Base-by-base conservation (phyloP, 1,139 yeast species). In the Debaryomyces fabryi region DNA sequence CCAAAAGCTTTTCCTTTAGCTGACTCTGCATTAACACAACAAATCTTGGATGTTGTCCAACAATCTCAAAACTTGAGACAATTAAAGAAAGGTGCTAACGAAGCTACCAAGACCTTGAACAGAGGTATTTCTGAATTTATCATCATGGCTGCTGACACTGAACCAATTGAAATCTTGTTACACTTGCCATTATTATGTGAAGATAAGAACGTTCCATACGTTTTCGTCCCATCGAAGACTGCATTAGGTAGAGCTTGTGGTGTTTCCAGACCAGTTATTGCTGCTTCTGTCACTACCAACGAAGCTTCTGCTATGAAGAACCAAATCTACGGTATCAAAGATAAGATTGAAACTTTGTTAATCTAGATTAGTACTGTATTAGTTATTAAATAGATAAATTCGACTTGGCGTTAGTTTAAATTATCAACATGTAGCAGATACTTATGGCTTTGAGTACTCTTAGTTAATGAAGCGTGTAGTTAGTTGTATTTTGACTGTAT, bases 161-260 rank as follows among this genome's bases (percentile, higher is more conserved):
- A 93, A 76, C 99, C 99, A 64, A 92, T 95, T 68, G 99, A 95
- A 80, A 93, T 95, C 73, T 86, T 95, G 71, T 85, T 95, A 73
- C 99, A 95, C 74, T 83, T 95, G 74, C 99, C 99, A 47, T 84
- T 95, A 65, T 82, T 95, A 66, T 93, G 99, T 77, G 99, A 93
- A 79, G 99, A 93, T 78, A 93, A 93, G 83, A 93, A 95, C 80
- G 99, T 93, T 61, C 97, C 99, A 56, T 93, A 93, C 81, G 98
- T 93, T 57, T 93, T 93, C 64, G 98, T 95, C 58, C 97, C 99
- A 59, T 91, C 98, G 63, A 93, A 93, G 83, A 87, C 96, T 65
- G 99, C 99, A 58, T 83, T 95, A 64, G 99, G 99, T 72, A 90
- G 99, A 81, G 98, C 99, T 64, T 93, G 99, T 81, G 99, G 99